phyloP scores from a whole-genome alignment of 177 flowering plant species.

The Tripterygium wilfordii region DNA sequence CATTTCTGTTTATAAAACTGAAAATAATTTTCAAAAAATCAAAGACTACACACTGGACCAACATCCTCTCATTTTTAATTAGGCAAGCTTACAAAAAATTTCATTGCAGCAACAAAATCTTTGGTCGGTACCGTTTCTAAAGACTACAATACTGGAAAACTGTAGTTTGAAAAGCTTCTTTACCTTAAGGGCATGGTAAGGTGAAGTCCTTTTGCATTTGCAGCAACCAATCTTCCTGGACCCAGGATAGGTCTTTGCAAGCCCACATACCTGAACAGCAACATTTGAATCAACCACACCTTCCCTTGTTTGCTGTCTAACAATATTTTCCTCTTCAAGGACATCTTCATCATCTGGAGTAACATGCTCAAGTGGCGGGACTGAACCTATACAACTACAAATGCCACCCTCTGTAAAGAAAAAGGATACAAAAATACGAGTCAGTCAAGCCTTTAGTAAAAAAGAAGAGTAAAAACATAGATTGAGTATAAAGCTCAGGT shows the following conservation, averaged over 20 bases:
- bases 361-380: slow-evolving; percentile 42
- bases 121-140: no score
- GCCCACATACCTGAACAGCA: slow-evolving; percentile 92
- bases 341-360: slow-evolving; percentile 88
- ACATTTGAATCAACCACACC: slow-evolving; percentile 45
- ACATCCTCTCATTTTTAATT: no score
- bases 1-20: not conserved
- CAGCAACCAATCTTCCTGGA: slow-evolving; percentile 56
- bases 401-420: slow-evolving; percentile 58
- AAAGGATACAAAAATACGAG: no score
- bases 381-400: slow-evolving; percentile 62
- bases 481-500: slow-evolving; percentile 9
- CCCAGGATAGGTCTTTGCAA: slow-evolving; percentile 79
- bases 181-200: slow-evolving; percentile 92
- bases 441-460: not conserved
- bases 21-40: no score
- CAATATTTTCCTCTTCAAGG: slow-evolving; percentile 69
- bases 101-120: no score
- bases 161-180: slow-evolving; percentile 1
- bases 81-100: no score
- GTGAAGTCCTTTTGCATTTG: slow-evolving; percentile 57
- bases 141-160: no score
- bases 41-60: no score
- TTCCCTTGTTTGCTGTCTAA: slow-evolving; percentile 54
- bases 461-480: no score